Base-by-base conservation (phyloP, 345 rosid genomes). In the Garcia nutans region DNA sequence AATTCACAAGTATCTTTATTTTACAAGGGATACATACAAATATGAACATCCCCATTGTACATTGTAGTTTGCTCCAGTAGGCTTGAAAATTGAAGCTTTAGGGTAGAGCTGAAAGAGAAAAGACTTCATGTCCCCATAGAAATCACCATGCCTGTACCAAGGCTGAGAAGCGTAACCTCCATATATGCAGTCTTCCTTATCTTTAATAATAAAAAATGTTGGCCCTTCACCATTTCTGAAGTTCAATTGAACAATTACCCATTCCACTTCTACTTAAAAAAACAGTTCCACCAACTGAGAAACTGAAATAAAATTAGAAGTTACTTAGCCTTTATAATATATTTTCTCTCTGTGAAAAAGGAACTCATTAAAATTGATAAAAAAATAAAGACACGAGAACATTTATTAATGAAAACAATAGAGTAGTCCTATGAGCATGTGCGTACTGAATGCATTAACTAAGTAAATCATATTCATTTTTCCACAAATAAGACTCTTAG, bases 111-210 rank as follows among this genome's bases (percentile, higher is more conserved):
- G 96, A 82, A 95, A 90, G 64, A 93, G 88, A 72, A 93, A 91
- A 67, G 94, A 89, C 81, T 95, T 95, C 96, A 95, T 84, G 79
- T 93, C 97, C 52, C 97, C 97, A 74, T 95, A 95, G 85, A 95
- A 95, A 84, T 93, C 91, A 7, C 92, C 81, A 75, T 89, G 87
- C 76, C 84, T 93, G 80, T 86, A 97, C 97, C 97, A 93, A 44
- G 97, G 91, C 76, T 89, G 97, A 76, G 99, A 93, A 22, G 97
- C 97, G 72, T 90, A 91, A 68, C 99, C 99, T 76, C 97, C 99
- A 64, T 85, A 90, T 37, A 95, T 81, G 77, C 82, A 85, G 10
- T 92, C 94, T 84, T 90, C 96, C 82, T 44, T 88, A 86, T 93
- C 99, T 84, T 91, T 93, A 77, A 93, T 77, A 68, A 90, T 74